Base-by-base conservation (phyloP, 768 basidiomycete genomes). In the Boletus pseudo-olivaceus region DNA sequence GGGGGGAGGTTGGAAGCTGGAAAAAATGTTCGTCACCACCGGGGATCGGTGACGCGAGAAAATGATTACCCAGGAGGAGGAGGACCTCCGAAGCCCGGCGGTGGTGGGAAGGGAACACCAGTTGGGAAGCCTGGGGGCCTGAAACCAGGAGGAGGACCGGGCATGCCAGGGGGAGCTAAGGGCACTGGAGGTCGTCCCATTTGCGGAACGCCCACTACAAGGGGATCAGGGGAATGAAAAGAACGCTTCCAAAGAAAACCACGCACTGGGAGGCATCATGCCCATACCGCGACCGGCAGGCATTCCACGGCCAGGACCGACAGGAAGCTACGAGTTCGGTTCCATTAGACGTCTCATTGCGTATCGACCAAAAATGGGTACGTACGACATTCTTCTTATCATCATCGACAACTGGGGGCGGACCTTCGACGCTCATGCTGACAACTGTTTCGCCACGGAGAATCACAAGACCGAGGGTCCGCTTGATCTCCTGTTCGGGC, bases 251-350 rank as follows among this genome's bases (percentile, higher is more conserved):
- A 54, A 51, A 47, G 14, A 55, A 56, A 41, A 38, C 12, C 47
- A 78, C 87, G 53, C 69, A 90, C 89, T 82, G 2, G 89, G 87
- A 51, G 89, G 90, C 83, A 91, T 84, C 89, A 92, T 93, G 51
- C 93, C 92, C 84, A 98, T 96, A 53, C 96, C 96, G 63, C 96
- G 87, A 61, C 96, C 95, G 39, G 95, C 96, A 69, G 95, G 93
- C 79, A 93, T 87, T 62, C 95, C 96, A 57, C 92, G 85, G 58
- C 96, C 96, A 67, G 96, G 93, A 49, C 96, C 96, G 57, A 81
- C 79, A 61, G 90, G 84, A 58, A 93, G 80, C 91, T 94, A 62
- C 34, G 62, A 38, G 34, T 53, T 57, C 43, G 42, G 62, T 26
- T 53, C 52, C 48, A 69, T 68, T 57, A 61, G 52, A 48, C 29